These are phyloP conservation scores for Talaromyces sp. DNA, from an alignment of 2,329 filamentous ascomycete species.

Conservation along the genomic window DNA sequence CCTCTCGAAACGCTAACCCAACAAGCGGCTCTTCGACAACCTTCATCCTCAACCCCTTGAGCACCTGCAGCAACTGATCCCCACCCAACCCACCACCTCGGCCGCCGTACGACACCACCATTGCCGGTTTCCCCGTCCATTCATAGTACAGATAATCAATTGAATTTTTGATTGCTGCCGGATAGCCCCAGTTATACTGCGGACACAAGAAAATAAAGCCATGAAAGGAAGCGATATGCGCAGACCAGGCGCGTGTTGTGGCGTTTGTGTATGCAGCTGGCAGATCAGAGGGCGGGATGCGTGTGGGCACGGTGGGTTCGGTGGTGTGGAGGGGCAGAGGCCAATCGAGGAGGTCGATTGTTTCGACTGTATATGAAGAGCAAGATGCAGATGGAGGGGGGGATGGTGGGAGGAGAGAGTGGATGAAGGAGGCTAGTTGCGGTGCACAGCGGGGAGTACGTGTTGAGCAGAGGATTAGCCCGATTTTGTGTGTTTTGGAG, in stretches of 20 bases:
- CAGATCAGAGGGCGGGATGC: background rate
- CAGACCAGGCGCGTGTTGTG: constrained; percentile 4
- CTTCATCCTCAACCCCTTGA: constrained; percentile 5
- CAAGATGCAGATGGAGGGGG: background rate
- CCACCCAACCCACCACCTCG: constrained; percentile 20
- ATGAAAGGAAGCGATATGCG: constrained; percentile 8
- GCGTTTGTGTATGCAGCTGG: constrained; percentile 1
- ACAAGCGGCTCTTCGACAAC: background rate
- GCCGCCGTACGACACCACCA: constrained; percentile 49
- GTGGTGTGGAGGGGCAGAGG: background rate
- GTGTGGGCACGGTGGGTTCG: background rate
- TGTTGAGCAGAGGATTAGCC: background rate
- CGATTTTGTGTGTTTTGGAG: background rate
- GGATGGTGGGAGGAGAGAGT: background rate
- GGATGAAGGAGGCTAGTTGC: background rate
- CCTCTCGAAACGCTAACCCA: background rate
- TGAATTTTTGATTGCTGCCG: constrained; percentile 52
- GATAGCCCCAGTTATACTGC: constrained; percentile 49
- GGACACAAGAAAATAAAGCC: constrained; percentile 31
- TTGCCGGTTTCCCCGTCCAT: constrained; percentile 49
- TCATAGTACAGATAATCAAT: constrained; percentile 55
- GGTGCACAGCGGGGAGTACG: background rate
- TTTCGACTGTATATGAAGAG: background rate
- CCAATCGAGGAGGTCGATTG: background rate
- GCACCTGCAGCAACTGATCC: constrained; percentile 5